Percentiles rank a stretch among this genome's conserved stretches.
These are phyloP conservation scores for Aureobasidium uvarum DNA, from an alignment of 2,329 filamentous ascomycete genomes.

Conservation along the genomic window DNA sequence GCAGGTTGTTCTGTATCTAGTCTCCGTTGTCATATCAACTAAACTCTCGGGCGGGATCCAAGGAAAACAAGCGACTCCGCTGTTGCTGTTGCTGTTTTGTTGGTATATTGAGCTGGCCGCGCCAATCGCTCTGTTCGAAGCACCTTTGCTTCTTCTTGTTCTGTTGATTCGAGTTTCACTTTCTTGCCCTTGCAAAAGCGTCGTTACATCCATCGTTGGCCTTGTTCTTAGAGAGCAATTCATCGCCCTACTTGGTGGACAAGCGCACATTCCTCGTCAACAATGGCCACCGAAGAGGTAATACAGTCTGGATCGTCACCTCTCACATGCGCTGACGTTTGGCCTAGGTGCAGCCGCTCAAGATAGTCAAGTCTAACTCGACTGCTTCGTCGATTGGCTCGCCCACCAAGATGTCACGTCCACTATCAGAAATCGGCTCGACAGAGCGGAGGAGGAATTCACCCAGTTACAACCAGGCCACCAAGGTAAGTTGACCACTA, in stretches of 20 bases:
- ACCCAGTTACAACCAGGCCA: slow-evolving; percentile 77
- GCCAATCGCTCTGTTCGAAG: neutral
- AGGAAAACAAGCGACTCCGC: slow-evolving; percentile 1
- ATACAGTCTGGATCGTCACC: neutral
- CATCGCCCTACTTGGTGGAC: slow-evolving; percentile 23
- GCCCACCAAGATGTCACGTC: slow-evolving; percentile 67
- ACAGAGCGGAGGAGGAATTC: slow-evolving; percentile 87
- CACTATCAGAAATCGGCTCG: slow-evolving; percentile 84
- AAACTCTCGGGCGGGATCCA: no score
- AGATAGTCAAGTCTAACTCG: slow-evolving; percentile 65
- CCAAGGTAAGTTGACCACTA: slow-evolving; percentile 58
- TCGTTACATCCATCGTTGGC: neutral
- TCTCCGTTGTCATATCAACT: no score
- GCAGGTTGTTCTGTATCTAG: no score
- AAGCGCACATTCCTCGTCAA: slow-evolving; percentile 38
- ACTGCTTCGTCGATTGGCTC: slow-evolving; percentile 44
- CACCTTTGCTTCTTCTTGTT: slow-evolving; percentile 13
- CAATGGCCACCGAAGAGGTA: slow-evolving; percentile 46
- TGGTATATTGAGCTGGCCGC: no score
- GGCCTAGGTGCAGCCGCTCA: slow-evolving; percentile 68
- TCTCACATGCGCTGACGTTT: slow-evolving; percentile 26
- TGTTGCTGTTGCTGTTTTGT: neutral
- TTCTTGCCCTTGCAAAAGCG: neutral
- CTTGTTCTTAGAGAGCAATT: neutral
- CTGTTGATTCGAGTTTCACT: neutral